Conservation (phyloP, 1,284 basidiomycete species). For the Cutaneotrichosporon dermatis region DNA sequence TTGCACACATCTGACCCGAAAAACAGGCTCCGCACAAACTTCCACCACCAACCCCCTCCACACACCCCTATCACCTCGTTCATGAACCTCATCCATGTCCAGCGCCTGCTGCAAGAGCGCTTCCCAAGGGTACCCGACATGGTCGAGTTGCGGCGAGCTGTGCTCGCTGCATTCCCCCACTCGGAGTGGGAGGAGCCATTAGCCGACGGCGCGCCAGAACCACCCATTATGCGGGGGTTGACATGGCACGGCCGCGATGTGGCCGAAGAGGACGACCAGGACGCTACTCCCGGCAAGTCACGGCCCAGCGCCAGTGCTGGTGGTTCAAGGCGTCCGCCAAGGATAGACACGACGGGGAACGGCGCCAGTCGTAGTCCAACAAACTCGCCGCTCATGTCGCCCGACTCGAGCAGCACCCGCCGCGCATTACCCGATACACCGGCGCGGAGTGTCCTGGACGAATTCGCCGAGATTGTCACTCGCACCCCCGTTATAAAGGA, state of each 20-base stretch:
- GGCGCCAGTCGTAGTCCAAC: constrained; percentile 28
- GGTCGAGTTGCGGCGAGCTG: constrained; percentile 37
- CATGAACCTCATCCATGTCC: constrained; percentile 40
- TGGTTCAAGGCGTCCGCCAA: neutral
- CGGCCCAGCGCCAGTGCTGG: neutral
- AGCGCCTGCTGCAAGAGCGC: constrained; percentile 38
- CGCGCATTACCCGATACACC: constrained; percentile 38
- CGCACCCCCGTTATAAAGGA: constrained; percentile 35
- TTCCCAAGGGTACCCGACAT: constrained; percentile 41
- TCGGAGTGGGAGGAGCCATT: constrained; percentile 37
- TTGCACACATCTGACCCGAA: neutral
- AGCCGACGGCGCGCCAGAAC: constrained; percentile 28
- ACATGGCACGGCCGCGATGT: constrained; percentile 42
- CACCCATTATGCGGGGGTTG: constrained; percentile 41
- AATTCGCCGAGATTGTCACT: constrained; percentile 43
- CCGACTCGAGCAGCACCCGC: constrained; percentile 32
- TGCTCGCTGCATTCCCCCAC: constrained; percentile 41
- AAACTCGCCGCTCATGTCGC: constrained; percentile 38
- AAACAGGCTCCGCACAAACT: constrained; percentile 43
- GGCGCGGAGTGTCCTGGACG: constrained; percentile 40
- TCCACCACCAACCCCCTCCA: constrained; percentile 39
- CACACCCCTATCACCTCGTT: constrained; percentile 34
- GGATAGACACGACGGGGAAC: constrained; percentile 3
- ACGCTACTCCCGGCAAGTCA: neutral
- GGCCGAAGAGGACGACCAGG: constrained; percentile 30